Evolutionary conservation across 306 rosid species (phyloP).

Genomic region (Ormosia semicastrata): DNA sequence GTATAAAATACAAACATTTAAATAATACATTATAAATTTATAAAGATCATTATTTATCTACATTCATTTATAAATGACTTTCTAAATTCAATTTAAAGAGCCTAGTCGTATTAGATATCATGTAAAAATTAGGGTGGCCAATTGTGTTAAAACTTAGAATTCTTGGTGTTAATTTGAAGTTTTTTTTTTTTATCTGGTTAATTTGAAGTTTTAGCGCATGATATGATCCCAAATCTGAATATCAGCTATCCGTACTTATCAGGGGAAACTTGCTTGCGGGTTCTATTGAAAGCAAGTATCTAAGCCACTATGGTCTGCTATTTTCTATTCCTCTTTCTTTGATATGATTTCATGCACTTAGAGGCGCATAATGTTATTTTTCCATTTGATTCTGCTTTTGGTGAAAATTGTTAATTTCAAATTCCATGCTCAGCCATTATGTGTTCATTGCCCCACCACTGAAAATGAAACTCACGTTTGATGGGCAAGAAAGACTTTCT

Average conservation of each 20-base stretch:
- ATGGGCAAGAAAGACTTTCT: constrained; percentile 37
- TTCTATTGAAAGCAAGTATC: constrained; percentile 11
- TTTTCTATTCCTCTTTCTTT: not conserved
- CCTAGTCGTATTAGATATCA: no score
- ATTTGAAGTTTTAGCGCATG: not conserved
- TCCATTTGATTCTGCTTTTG: constrained; percentile 23
- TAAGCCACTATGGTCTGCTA: not conserved
- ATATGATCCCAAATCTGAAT: constrained; percentile 1
- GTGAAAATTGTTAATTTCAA: constrained; percentile 27
- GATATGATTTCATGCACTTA: constrained; percentile 33
- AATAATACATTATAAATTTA: no score
- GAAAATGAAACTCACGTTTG: constrained; percentile 38
- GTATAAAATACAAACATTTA: no score
- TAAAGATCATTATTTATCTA: no score
- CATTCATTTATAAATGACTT: no score
- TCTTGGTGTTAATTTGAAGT: not conserved
- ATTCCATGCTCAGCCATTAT: constrained; percentile 25
- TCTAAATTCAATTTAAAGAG: no score
- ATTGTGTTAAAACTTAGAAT: not conserved
- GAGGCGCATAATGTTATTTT: constrained; percentile 11
- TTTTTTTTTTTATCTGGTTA: no score
- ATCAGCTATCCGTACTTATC: constrained; percentile 23
- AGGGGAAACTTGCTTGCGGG: constrained; percentile 17
- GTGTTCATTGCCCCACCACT: constrained; percentile 41
- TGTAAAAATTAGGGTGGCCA: not conserved